Conservation (phyloP, 176 grass and related monocot species). For the Oryza meyeriana region DNA sequence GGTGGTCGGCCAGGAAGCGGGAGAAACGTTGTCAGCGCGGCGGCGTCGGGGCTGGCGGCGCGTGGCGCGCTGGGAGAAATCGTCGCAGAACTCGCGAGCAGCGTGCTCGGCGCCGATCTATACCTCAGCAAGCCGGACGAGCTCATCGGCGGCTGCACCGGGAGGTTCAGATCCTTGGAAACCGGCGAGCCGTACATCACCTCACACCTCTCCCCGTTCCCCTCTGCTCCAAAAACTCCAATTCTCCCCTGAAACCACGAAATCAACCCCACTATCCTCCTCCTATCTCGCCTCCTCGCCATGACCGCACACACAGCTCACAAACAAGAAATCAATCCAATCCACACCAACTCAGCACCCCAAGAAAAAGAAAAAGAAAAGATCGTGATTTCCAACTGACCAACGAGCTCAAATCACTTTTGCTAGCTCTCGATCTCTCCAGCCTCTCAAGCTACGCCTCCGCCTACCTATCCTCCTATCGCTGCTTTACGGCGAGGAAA, state of each 20-base stretch:
- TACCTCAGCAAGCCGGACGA: conserved; percentile 75
- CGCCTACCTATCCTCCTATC: not conserved
- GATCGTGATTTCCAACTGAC: conserved; percentile 28
- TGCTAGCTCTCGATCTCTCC: conserved; percentile 13
- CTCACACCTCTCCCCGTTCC: not conserved
- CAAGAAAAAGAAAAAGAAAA: conserved; percentile 4
- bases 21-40: conserved; percentile 66
- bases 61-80: conserved; percentile 44
- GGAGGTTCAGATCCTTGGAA: conserved; percentile 89
- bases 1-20: conserved; percentile 58
- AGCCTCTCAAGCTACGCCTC: not conserved
- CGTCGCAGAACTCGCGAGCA: conserved; percentile 81
- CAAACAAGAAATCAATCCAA: conserved; percentile 1
- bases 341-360: conserved; percentile 17
- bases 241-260: not conserved
- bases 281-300: conserved; percentile 48
- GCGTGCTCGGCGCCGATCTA: conserved; percentile 75
- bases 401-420: conserved; percentile 2
- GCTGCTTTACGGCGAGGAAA: conserved; percentile 31
- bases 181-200: conserved; percentile 91
- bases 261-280: not conserved
- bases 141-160: conserved; percentile 58
- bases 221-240: not conserved
- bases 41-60: conserved; percentile 47
- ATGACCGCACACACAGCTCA: conserved; percentile 22